Conservation (phyloP, 306 rosid species). For the Rubus parviflorus region DNA sequence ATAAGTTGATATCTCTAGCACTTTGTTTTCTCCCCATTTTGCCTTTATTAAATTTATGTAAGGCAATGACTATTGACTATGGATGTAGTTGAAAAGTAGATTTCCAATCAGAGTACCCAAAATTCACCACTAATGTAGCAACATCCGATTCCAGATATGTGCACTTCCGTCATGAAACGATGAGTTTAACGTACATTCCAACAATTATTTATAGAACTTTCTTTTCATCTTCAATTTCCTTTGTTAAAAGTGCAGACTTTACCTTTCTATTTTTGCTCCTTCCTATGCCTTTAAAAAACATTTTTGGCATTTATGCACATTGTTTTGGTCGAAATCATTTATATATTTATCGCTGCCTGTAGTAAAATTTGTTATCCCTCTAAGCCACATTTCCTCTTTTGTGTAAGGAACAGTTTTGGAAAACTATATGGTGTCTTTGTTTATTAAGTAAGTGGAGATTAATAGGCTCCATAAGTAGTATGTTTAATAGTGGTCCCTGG, state of each 20-base stretch:
- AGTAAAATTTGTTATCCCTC: background rate
- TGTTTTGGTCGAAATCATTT: background rate
- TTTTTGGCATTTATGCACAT: background rate
- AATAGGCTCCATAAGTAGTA: background rate
- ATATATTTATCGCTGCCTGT: background rate
- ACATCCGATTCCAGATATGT: background rate
- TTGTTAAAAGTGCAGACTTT: background rate
- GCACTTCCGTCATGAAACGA: background rate
- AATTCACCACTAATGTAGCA: background rate
- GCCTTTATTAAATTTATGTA: background rate
- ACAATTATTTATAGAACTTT: background rate
- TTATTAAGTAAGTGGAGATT: background rate
- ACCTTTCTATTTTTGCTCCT: background rate
- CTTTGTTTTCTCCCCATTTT: background rate
- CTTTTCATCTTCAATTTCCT: background rate
- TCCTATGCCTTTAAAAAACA: background rate
- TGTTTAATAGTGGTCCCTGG: background rate
- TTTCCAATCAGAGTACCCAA: background rate
- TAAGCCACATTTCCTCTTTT: background rate
- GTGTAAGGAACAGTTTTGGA: background rate
- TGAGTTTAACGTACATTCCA: background rate
- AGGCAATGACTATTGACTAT: background rate
- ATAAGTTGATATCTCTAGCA: background rate
- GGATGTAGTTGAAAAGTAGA: background rate
- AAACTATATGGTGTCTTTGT: background rate